Evolutionary conservation across 345 rosid species (phyloP).

Genomic region (Cardamine chenopodiifolia): DNA sequence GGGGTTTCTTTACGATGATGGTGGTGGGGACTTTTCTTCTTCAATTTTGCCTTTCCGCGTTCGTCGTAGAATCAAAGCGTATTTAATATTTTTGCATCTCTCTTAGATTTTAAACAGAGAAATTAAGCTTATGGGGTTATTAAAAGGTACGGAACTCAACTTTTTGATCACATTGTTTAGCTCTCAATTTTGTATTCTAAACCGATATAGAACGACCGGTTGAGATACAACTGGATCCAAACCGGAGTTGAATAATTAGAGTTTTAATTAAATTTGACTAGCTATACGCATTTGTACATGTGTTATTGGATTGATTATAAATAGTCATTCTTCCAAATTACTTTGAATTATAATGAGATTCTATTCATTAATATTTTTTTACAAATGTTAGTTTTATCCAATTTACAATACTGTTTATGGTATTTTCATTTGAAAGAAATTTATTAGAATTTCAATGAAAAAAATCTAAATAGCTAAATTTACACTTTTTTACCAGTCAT

Average conservation of each 20-base stretch:
- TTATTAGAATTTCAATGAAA: neutral
- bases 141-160: neutral
- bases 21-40: conserved; percentile 33
- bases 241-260: neutral
- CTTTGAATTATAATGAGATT: neutral
- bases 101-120: conserved; percentile 36
- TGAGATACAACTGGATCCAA: neutral
- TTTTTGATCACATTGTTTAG: conserved; percentile 24
- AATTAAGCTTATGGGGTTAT: conserved; percentile 28
- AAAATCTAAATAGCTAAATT: neutral
- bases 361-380: neutral
- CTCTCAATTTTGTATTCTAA: neutral
- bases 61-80: conserved; percentile 32
- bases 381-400: neutral
- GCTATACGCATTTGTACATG: neutral
- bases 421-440: neutral
- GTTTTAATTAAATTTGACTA: neutral
- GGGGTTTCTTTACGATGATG: neutral
- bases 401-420: too few relatives aligned
- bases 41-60: conserved; percentile 36
- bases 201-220: neutral
- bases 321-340: neutral
- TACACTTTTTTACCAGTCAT: neutral
- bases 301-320: neutral
- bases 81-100: conserved; percentile 20